These are phyloP conservation scores for Beauveria varroae DNA, from an alignment of 2,329 filamentous ascomycete species.

Conservation along the genomic window DNA sequence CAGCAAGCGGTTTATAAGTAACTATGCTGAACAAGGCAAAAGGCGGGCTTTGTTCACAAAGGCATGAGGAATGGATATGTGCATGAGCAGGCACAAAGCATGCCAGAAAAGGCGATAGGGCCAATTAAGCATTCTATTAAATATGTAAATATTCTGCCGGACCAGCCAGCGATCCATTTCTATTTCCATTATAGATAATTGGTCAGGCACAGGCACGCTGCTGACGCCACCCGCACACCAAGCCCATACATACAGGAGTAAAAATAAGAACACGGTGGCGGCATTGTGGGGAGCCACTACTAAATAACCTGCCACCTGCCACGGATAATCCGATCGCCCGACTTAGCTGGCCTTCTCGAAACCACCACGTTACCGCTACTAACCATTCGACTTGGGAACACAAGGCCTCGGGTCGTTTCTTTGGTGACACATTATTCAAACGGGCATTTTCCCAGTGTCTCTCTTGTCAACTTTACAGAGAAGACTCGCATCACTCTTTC, in stretches of 20 bases:
- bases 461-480: not conserved
- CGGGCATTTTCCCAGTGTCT: not conserved
- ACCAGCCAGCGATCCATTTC: no score
- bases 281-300: constrained; percentile 8
- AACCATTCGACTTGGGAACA: not conserved
- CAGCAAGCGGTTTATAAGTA: not conserved
- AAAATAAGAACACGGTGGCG: constrained; percentile 13
- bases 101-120: no score
- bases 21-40: no score
- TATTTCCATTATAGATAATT: no score
- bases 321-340: constrained; percentile 14
- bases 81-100: no score
- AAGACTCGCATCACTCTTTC: not conserved
- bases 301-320: not conserved
- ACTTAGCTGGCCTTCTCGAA: constrained; percentile 8
- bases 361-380: not conserved
- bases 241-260: no score
- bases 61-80: no score
- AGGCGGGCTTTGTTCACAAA: no score
- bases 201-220: no score
- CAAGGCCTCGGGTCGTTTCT: not conserved
- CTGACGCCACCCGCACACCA: no score
- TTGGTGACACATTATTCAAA: constrained; percentile 11
- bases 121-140: no score
- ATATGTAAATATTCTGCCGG: no score